Conservation (phyloP, 768 basidiomycete species). For the Pisolithus albus region DNA sequence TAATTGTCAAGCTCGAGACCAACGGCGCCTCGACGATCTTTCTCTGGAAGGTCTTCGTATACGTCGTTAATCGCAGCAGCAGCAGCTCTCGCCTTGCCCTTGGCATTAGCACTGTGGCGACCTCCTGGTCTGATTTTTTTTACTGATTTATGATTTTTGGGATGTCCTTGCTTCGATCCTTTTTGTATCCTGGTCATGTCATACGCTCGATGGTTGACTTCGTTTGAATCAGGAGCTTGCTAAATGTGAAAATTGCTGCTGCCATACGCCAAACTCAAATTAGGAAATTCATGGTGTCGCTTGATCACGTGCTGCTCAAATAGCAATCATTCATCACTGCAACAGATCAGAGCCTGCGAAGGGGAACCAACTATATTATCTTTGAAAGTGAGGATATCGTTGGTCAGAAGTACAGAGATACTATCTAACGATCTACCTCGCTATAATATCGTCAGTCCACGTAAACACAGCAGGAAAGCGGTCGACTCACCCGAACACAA, state of each 20-base stretch:
- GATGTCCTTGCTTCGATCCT: neutral
- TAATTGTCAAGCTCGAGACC: slow-evolving; percentile 50
- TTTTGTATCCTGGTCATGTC: neutral
- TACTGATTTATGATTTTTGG: neutral
- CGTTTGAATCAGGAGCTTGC: neutral
- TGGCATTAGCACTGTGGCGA: neutral
- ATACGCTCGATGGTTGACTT: neutral
- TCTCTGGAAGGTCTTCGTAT: slow-evolving; percentile 54
- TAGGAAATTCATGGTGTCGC: neutral
- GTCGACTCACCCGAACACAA: slow-evolving; percentile 83
- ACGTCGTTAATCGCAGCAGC: slow-evolving; percentile 42
- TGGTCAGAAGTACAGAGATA: neutral
- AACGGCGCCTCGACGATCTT: slow-evolving; percentile 45
- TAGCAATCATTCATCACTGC: no score
- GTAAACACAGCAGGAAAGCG: neutral
- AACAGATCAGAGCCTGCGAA: no score
- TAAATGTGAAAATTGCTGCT: neutral
- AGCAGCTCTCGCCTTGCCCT: slow-evolving; percentile 14
- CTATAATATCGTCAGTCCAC: slow-evolving; percentile 7
- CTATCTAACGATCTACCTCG: slow-evolving; percentile 28
- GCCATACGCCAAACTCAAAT: neutral
- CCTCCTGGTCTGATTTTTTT: neutral
- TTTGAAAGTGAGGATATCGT: neutral
- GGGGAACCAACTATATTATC: no score
- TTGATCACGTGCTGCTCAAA: neutral